Evolutionary conservation across 2,329 filamentous ascomycete genomes (phyloP).

Genomic region (Magnaporthiopsis incrustans): DNA sequence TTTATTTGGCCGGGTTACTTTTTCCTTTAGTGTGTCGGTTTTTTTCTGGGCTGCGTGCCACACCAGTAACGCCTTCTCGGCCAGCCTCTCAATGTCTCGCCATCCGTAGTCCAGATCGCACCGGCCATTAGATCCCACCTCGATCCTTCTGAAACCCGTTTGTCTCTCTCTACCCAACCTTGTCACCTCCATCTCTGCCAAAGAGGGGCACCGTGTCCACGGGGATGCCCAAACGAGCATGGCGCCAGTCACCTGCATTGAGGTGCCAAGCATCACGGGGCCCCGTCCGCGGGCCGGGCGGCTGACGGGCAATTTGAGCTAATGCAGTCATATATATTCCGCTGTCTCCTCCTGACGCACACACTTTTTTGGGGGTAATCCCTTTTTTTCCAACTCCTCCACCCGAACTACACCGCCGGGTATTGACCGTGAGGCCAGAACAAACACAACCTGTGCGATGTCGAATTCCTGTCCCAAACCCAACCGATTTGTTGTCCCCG

Average conservation of each 20-base stretch:
- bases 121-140: too few species aligned
- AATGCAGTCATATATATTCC: not conserved
- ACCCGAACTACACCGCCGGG: not conserved
- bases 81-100: too few species aligned
- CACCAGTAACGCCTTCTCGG: too few species aligned
- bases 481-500: not conserved
- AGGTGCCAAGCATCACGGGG: not conserved
- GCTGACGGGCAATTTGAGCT: not conserved
- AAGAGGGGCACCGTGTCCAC: not conserved
- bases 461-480: not conserved
- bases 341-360: not conserved
- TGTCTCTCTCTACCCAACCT: too few species aligned
- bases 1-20: fast-evolving
- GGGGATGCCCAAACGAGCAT: not conserved
- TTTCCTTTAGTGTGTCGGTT: too few species aligned
- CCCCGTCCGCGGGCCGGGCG: too few species aligned
- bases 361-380: too few species aligned
- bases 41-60: too few species aligned
- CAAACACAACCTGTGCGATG: not conserved
- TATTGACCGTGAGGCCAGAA: not conserved
- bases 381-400: not conserved
- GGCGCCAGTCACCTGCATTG: not conserved
- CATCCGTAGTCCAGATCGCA: too few species aligned
- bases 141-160: too few species aligned
- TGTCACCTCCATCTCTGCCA: not conserved